Conservation (phyloP, 1,284 basidiomycete species). For the Cryptococcus hybrid region DNA sequence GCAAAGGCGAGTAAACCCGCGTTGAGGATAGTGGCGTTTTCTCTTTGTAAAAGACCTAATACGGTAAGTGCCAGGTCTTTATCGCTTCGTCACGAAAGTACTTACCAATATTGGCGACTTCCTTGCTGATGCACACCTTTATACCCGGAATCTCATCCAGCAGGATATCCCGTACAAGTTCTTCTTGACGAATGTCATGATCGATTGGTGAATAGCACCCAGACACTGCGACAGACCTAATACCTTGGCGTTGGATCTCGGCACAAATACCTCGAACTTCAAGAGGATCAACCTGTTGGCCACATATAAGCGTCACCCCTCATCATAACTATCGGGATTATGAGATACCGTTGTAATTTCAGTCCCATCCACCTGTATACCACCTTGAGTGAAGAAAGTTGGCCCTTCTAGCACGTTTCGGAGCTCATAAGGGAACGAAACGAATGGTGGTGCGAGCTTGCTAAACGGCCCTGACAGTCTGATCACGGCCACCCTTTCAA, state of each 20-base stretch:
- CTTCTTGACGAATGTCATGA: constrained; percentile 31
- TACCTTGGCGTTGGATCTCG: constrained; percentile 29
- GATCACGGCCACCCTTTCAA: constrained; percentile 36
- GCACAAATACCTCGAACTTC: constrained; percentile 33
- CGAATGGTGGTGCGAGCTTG: constrained; percentile 30
- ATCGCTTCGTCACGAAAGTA: background rate
- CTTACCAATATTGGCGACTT: constrained; percentile 36
- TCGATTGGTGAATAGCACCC: constrained; percentile 41
- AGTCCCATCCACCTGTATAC: constrained; percentile 37
- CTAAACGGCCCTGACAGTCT: constrained; percentile 35
- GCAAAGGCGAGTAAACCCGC: constrained; percentile 59
- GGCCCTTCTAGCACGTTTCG: constrained; percentile 31
- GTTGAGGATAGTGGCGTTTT: constrained; percentile 62
- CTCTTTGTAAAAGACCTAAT: constrained; percentile 59
- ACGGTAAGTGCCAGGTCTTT: constrained; percentile 7
- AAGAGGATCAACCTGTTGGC: constrained; percentile 22
- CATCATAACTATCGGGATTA: background rate
- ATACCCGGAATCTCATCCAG: constrained; percentile 24
- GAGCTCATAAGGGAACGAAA: constrained; percentile 33
- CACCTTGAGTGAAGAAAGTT: constrained; percentile 28
- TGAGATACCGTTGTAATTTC: constrained; percentile 22
- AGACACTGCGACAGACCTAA: constrained; percentile 33
- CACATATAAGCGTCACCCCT: background rate
- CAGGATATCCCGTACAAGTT: constrained; percentile 29
- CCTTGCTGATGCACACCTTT: constrained; percentile 29